Conservation (phyloP, 495 filamentous ascomycete genomes). For the Neurospora tetraspora region DNA sequence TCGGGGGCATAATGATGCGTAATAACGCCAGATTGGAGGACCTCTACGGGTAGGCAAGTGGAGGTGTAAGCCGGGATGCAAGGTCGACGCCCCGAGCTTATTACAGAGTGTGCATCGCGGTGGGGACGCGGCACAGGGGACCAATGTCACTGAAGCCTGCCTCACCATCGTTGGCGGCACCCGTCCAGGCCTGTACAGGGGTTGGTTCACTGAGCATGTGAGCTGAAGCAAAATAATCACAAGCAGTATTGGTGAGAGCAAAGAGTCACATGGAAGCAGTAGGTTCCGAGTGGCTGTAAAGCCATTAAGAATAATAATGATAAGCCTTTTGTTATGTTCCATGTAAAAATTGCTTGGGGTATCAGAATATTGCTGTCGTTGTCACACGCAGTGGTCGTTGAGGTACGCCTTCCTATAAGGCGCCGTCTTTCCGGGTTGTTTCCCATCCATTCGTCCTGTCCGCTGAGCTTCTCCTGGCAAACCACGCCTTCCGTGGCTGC, state of each 20-base stretch:
- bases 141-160: not conserved
- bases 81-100: not conserved
- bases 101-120: not conserved
- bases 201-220: not conserved
- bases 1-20: not conserved
- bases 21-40: not conserved
- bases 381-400: not conserved
- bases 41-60: not conserved
- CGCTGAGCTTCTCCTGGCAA: not conserved
- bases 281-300: not conserved
- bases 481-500: not conserved
- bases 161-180: not conserved
- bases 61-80: not conserved
- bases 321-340: not conserved
- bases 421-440: not conserved
- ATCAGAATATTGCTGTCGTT: not conserved
- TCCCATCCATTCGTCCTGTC: not conserved
- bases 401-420: not conserved
- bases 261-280: not conserved
- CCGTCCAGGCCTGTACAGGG: not conserved
- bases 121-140: not conserved
- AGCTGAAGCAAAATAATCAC: not conserved
- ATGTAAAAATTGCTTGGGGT: not conserved
- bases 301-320: not conserved
- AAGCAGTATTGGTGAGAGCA: not conserved